Percentiles rank a stretch among this genome's conserved stretches.
These are phyloP conservation scores for Parachaetomium inaequale DNA, from an alignment of 495 filamentous ascomycete species.

Conservation along the genomic window DNA sequence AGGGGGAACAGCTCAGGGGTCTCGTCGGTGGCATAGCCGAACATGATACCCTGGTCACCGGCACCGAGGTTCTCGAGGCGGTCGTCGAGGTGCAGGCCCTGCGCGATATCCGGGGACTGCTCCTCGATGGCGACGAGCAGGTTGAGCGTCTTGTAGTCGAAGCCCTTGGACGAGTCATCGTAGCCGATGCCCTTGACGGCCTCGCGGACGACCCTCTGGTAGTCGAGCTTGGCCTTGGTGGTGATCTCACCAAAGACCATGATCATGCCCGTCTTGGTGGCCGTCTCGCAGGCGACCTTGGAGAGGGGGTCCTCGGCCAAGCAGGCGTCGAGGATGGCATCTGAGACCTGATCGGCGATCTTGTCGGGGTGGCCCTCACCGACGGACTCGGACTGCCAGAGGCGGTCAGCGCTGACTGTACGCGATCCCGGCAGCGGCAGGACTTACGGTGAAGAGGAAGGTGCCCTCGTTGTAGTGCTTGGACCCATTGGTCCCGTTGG, in stretches of 20 bases:
- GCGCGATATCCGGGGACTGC: constrained; percentile 97
- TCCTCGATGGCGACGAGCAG: constrained; percentile 98
- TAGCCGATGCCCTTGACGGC: constrained; percentile 99
- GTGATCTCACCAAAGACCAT: constrained; percentile 99
- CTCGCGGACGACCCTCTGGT: constrained; percentile 93
- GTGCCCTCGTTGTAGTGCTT: constrained; percentile 60
- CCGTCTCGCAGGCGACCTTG: constrained; percentile 98
- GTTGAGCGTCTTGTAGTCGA: constrained; percentile 99
- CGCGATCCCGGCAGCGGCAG: background rate
- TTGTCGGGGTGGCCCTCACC: constrained; percentile 98
- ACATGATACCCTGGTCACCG: constrained; percentile 99
- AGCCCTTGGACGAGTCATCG: constrained; percentile 93
- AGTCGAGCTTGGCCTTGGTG: constrained; percentile 91
- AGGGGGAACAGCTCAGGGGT: constrained; percentile 95
- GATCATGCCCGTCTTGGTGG: constrained; percentile 99
- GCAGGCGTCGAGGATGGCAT: constrained; percentile 98
- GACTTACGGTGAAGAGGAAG: constrained; percentile 87
- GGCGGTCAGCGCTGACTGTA: constrained; percentile 20
- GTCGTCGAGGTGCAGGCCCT: constrained; percentile 95
- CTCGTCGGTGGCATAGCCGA: constrained; percentile 99
- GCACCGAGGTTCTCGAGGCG: constrained; percentile 96
- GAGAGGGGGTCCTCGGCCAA: constrained; percentile 89
- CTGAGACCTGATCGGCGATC: constrained; percentile 97
- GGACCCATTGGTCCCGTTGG: constrained; percentile 38
- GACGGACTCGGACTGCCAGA: constrained; percentile 79